phyloP scores from a whole-genome alignment of 345 rosid species.

The Salix viminalis region DNA sequence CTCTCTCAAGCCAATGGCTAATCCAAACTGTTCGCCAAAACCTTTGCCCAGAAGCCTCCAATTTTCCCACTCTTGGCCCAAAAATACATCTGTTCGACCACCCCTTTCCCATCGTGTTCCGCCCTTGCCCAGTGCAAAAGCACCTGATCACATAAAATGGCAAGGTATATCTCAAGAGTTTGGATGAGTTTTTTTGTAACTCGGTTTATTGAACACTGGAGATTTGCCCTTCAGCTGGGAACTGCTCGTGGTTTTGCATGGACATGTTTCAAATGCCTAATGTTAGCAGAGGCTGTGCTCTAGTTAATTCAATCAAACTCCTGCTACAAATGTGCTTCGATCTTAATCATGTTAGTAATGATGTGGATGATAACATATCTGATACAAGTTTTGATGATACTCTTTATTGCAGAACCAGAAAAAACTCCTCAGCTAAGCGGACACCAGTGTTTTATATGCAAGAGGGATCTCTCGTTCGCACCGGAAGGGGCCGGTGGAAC shows the following conservation, averaged over 20 bases:
- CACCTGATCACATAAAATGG: constrained; percentile 5
- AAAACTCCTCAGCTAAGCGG: constrained; percentile 14
- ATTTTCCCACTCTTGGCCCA: neutral
- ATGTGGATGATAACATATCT: neutral
- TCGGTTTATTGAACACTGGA: neutral
- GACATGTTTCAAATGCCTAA: neutral
- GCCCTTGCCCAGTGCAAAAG: neutral
- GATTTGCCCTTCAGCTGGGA: neutral
- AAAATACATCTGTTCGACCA: neutral
- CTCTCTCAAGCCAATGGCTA: neutral
- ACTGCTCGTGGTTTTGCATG: neutral
- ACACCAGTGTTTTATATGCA: constrained; percentile 15
- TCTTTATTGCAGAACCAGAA: constrained; percentile 15
- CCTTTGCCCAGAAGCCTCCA: neutral
- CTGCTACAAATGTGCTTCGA: neutral
- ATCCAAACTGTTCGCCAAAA: neutral
- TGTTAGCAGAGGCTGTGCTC: neutral
- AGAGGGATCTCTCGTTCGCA: constrained; percentile 14
- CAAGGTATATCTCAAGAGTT: constrained; percentile 19
- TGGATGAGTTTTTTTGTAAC: neutral
- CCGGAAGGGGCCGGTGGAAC: constrained; percentile 14
- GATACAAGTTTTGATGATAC: neutral
- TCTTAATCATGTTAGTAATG: neutral
- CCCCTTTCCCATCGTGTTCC: neutral
- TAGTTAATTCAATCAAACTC: neutral